Evolutionary conservation across 2,329 filamentous ascomycete species (phyloP).

Genomic region (Beauveria sp.): DNA sequence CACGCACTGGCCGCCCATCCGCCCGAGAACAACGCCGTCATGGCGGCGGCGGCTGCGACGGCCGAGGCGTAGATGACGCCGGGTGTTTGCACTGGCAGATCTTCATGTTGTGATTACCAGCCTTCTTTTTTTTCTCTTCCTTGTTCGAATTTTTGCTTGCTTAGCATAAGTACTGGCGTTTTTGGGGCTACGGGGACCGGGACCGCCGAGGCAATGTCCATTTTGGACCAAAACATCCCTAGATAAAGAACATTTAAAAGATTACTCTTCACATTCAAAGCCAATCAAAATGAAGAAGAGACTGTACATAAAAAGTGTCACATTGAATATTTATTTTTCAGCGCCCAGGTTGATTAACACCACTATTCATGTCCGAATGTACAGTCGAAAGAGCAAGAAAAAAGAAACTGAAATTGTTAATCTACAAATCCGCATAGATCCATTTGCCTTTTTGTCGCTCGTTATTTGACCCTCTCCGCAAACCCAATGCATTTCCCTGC

Average conservation of each 20-base stretch:
- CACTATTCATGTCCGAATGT: neutral
- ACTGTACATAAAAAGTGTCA: neutral
- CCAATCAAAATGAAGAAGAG: neutral
- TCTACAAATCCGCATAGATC: constrained; percentile 6
- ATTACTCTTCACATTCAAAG: constrained; percentile 12
- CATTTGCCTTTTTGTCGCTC: neutral
- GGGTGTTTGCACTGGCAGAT: neutral
- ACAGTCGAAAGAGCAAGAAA: neutral
- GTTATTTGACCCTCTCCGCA: neutral
- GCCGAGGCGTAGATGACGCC: constrained; percentile 14
- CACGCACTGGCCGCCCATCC: constrained; percentile 32
- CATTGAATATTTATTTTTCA: neutral
- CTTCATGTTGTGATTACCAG: constrained; percentile 5
- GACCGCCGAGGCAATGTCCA: constrained; percentile 17
- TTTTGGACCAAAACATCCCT: constrained; percentile 25
- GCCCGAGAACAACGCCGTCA: constrained; percentile 39
- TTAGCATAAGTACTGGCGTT: constrained; percentile 36
- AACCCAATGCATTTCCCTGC: too few relatives aligned
- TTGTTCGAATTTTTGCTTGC: constrained; percentile 17
- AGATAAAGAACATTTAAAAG: constrained; percentile 14
- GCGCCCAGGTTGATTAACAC: neutral
- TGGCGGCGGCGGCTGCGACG: constrained; percentile 18
- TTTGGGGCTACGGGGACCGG: constrained; percentile 18
- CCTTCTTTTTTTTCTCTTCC: neutral
- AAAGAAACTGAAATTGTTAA: constrained; percentile 3